Conservation (phyloP, 106 monocot genomes). For the Chionographis japonica region DNA sequence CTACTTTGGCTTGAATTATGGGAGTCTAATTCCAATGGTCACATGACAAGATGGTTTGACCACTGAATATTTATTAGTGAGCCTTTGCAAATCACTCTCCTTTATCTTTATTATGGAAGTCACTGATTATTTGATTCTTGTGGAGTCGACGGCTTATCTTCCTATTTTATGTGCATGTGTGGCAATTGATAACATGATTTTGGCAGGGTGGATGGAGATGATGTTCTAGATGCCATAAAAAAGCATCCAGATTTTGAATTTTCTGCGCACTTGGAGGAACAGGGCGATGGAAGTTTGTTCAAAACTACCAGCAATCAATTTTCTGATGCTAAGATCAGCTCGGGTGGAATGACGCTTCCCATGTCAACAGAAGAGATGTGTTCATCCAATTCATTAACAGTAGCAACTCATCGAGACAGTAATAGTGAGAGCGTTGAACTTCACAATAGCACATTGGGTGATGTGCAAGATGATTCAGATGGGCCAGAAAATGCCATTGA, state of each 20-base stretch:
- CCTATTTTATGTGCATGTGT: neutral
- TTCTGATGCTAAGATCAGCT: constrained; percentile 4
- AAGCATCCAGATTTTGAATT: neutral
- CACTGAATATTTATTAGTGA: too few species aligned
- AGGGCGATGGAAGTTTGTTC: neutral
- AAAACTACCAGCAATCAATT: constrained; percentile 7
- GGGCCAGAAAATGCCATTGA: constrained; percentile 15
- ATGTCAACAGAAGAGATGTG: neutral
- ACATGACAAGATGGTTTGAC: too few species aligned
- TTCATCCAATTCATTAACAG: neutral
- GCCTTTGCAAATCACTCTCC: too few species aligned
- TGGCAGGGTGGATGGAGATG: constrained; percentile 24
- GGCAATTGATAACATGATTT: neutral
- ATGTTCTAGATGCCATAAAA: constrained; percentile 13
- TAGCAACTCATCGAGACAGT: constrained; percentile 6
- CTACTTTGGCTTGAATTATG: too few species aligned
- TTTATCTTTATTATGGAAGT: too few species aligned
- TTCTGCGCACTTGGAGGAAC: constrained; percentile 2
- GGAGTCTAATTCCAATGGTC: too few species aligned
- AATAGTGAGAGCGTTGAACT: constrained; percentile 11
- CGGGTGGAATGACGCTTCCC: neutral
- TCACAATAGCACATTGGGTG: constrained; percentile 10
- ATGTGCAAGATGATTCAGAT: constrained; percentile 39
- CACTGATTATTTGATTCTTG: too few species aligned
- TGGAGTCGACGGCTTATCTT: neutral